A percentile compares a stretch with the other conserved stretches of the same genome.
Conservation (phyloP, 208 protist species). For the Crithidia fasciculata region DNA sequence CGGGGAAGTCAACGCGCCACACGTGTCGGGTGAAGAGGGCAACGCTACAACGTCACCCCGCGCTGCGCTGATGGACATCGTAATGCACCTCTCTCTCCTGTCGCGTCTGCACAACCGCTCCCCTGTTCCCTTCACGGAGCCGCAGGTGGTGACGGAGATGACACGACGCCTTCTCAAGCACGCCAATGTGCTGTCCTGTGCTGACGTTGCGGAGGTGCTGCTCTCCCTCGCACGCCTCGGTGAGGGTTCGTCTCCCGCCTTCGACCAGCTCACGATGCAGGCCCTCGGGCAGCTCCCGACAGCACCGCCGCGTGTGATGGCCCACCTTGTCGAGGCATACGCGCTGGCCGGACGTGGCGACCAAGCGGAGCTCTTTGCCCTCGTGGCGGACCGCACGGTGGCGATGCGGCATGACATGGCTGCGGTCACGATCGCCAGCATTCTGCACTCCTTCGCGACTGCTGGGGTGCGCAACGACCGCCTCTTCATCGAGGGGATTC, state of each 20-base stretch:
- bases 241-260: slow-evolving; percentile 17
- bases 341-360: slow-evolving; percentile 39
- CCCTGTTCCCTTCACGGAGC: neutral
- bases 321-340: slow-evolving; percentile 64
- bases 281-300: slow-evolving; percentile 60
- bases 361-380: slow-evolving; percentile 70
- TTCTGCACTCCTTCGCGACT: slow-evolving; percentile 74
- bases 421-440: slow-evolving; percentile 66
- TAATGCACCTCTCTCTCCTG: slow-evolving; percentile 46
- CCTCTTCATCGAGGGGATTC: slow-evolving; percentile 86
- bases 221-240: slow-evolving; percentile 67
- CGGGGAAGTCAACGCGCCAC: neutral
- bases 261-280: slow-evolving; percentile 45
- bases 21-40: neutral
- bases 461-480: slow-evolving; percentile 64
- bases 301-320: slow-evolving; percentile 48
- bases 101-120: slow-evolving; percentile 30
- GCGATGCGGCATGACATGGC: slow-evolving; percentile 63
- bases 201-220: slow-evolving; percentile 67
- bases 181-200: slow-evolving; percentile 21
- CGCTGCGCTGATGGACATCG: slow-evolving; percentile 13
- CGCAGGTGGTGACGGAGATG: slow-evolving; percentile 1
- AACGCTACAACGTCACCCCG: neutral
- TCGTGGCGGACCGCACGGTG: slow-evolving; percentile 72
- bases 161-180: slow-evolving; percentile 5